Evolutionary conservation across 345 rosid species (phyloP), one percentile per base, ranked within the genome.

Genomic region (Trapa incisa): DNA sequence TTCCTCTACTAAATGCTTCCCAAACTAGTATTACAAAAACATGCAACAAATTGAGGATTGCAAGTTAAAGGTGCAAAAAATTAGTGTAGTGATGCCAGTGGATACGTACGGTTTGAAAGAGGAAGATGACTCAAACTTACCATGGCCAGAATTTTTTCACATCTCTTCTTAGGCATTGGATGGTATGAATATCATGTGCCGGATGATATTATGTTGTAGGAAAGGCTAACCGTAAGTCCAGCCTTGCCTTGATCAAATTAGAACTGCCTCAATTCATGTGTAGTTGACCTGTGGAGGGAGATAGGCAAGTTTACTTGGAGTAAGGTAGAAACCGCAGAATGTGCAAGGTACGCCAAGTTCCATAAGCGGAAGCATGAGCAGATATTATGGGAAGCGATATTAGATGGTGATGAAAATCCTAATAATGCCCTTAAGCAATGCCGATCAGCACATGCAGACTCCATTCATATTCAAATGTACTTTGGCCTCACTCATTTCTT

Each of bases 141-240:
- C 73, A 9, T n/a, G 37, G 16, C 47, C 50, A 2, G 41, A 37
- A 47, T 33, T 13, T 36, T 14, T 48, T 35, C 57, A 17, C 11
- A 12, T 65, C 73, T 65, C 38, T 42, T 14, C 39, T 64, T 17
- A 22, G 35, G 38, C 38, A 38, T 29, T 32, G 54, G 22, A 22
- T 8, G n/a, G 43, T 9, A 32, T 47, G 1, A 12, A 53, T 52
- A 63, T 41, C n/a, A 65, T 13, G 62, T 22, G 53, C 32, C 58
- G 16, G 39, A 37, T n/a, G 4, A 33, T 6, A 64, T 70, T 54
- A 71, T 32, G 73, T 54, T 14, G 68, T 53, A 8, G 39, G 73
- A 71, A 22, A 71, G 53, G 73, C 73, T 65, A 29, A 71, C 68
- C 43, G 64, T 61, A n/a, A 71, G 43, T 56, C 73, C 73, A 37